phyloP scores from a whole-genome alignment of 2,329 filamentous ascomycete genomes.

The Ophiostoma sp. region DNA sequence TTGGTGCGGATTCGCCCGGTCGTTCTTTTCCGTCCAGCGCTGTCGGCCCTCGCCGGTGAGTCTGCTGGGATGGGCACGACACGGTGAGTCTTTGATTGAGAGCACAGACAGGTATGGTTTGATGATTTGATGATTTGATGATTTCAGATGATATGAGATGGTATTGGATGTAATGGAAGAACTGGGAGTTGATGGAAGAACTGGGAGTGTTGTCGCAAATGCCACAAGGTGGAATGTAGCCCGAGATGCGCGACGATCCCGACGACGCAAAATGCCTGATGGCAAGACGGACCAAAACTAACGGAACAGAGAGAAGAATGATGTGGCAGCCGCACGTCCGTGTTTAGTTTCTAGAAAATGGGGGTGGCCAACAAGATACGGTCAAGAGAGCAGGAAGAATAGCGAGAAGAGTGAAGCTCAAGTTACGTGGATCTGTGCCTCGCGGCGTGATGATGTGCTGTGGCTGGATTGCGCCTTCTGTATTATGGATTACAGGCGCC shows the following conservation, averaged over 20 bases:
- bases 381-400: neutral
- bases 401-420: neutral
- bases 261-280: neutral
- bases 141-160: neutral
- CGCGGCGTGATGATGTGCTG: slow-evolving; percentile 7
- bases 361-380: neutral
- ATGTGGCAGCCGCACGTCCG: neutral
- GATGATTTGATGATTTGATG: neutral
- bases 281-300: neutral
- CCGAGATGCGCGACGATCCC: neutral
- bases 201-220: neutral
- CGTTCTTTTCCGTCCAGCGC: neutral
- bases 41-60: slow-evolving; percentile 1
- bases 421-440: neutral
- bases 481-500: neutral
- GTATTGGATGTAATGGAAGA: neutral
- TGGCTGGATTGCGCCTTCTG: neutral
- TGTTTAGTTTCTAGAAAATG: neutral
- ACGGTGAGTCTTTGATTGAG: neutral
- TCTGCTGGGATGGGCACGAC: neutral
- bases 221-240: neutral
- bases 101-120: too few relatives aligned
- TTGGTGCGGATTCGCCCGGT: neutral
- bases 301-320: neutral
- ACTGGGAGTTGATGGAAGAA: neutral